Evolutionary conservation across 1,139 yeast genomes (phyloP).

Genomic region (Kurtzmaniella quercitrusa): DNA sequence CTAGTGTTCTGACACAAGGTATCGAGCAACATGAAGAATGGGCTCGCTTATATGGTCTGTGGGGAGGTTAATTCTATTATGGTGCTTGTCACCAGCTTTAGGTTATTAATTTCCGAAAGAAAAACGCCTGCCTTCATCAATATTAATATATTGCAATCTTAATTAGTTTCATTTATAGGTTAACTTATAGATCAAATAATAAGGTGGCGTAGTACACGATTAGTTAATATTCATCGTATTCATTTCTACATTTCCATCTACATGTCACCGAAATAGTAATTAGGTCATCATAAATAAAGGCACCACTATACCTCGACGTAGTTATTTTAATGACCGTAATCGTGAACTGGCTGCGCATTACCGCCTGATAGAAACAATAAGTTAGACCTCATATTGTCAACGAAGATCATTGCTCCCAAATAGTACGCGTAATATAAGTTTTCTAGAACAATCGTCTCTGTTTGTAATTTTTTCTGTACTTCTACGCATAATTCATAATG

Average conservation of each 20-base stretch:
- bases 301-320: too few relatives aligned
- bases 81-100: background rate
- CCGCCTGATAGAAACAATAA: too few relatives aligned
- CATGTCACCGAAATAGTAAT: too few relatives aligned
- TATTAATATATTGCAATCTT: background rate
- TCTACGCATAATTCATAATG: background rate
- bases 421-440: background rate
- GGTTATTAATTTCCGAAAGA: background rate
- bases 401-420: background rate
- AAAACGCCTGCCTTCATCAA: background rate
- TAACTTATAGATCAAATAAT: too few relatives aligned
- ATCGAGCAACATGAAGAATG: conserved; percentile 76
- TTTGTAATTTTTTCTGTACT: background rate
- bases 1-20: conserved; percentile 88
- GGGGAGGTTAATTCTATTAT: conserved; percentile 56
- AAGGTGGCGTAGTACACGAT: too few relatives aligned
- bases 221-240: too few relatives aligned
- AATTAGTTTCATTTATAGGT: too few relatives aligned
- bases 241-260: too few relatives aligned
- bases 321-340: too few relatives aligned
- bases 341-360: too few relatives aligned
- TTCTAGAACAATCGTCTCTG: background rate
- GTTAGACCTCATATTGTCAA: too few relatives aligned
- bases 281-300: too few relatives aligned
- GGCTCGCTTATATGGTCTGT: conserved; percentile 87